These are phyloP conservation scores for Brassica cretica DNA, from an alignment of 345 rosid species.

Conservation along the genomic window DNA sequence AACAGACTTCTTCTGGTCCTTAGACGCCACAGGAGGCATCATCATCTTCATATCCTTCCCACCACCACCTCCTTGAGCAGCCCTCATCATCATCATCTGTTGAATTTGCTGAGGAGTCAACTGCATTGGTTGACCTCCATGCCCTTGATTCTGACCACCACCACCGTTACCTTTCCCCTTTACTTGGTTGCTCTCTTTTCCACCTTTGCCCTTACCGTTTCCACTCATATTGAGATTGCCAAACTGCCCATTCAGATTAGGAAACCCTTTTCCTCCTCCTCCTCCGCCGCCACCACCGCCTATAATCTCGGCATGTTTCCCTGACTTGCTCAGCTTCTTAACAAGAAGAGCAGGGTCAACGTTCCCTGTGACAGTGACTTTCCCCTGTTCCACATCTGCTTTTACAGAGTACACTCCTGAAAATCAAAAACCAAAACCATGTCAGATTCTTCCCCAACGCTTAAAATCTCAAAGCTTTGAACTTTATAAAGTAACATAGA, in stretches of 20 bases:
- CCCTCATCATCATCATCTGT: constrained; percentile 55
- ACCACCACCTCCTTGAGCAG: constrained; percentile 15
- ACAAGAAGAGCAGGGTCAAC: constrained; percentile 69
- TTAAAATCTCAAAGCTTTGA: not conserved
- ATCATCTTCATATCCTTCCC: constrained; percentile 35
- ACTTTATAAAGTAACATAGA: not conserved
- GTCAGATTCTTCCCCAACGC: constrained; percentile 6
- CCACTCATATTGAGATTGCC: constrained; percentile 32
- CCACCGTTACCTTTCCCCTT: constrained; percentile 27
- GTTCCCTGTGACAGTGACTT: constrained; percentile 83
- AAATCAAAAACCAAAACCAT: not conserved
- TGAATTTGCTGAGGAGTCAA: constrained; percentile 54
- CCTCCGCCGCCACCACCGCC: constrained; percentile 41
- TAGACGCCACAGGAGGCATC: constrained; percentile 38
- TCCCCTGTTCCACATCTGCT: constrained; percentile 84
- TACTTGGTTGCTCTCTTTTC: constrained; percentile 33
- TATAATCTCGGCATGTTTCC: constrained; percentile 85
- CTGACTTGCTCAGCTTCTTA: constrained; percentile 78
- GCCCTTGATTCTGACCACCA: constrained; percentile 29
- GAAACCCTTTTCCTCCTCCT: constrained; percentile 53
- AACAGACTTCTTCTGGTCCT: constrained; percentile 68
- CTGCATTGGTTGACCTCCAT: constrained; percentile 46
- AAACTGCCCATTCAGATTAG: constrained; percentile 33
- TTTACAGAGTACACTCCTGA: constrained; percentile 68
- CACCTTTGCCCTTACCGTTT: constrained; percentile 25